Base-by-base conservation (phyloP, 1,139 yeast species). In the Arxiozyma telluris region DNA sequence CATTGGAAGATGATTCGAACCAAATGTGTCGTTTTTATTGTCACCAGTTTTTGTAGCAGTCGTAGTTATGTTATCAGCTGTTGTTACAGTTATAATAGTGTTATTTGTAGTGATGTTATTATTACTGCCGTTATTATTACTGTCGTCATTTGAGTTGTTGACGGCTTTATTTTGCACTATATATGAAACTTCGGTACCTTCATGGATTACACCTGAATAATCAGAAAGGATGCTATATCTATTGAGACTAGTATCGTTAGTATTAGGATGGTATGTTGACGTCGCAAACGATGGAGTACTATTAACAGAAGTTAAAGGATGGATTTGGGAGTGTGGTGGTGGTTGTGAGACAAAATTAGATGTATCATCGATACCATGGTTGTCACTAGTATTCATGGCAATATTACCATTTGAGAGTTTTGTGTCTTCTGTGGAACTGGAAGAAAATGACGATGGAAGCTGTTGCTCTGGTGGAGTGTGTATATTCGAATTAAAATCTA, bases 171-270 rank as follows among this genome's bases (percentile, higher is more conserved):
- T 60, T 38, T 59, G 55, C 4, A 73, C 75, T 3, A 75, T 70
- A 51, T 71, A 75, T 34, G 72, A 71, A 1, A 75, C 71, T 9
- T 75, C 72, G 41, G 75, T 73, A 8, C 74, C 79, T 54, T 75
- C 74, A 30, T 76, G 79, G 12, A 76, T 71, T 21, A 74, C 67
- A 11, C 78, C 79, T 0, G 79, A 72, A 60, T 77, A 77, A 38
- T 72, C 73, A 0, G 80, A 76, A 47, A 74, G 58, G 57, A 72
- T 61, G 6, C 80, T 76, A 18, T 67, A 61, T 60, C 79, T 66
- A 46, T 71, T 71, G 3, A 34, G 5, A 38, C 39, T 51, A 12
- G 20, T 46, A 20, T 44, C 68, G 21, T 25, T 42, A 18, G 21
- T 15, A 42, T 20, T 30, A 42, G 27, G 30, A 42, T 44, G n/a